Conservation (phyloP, 768 basidiomycete species). For the Tylopilus sp. region DNA sequence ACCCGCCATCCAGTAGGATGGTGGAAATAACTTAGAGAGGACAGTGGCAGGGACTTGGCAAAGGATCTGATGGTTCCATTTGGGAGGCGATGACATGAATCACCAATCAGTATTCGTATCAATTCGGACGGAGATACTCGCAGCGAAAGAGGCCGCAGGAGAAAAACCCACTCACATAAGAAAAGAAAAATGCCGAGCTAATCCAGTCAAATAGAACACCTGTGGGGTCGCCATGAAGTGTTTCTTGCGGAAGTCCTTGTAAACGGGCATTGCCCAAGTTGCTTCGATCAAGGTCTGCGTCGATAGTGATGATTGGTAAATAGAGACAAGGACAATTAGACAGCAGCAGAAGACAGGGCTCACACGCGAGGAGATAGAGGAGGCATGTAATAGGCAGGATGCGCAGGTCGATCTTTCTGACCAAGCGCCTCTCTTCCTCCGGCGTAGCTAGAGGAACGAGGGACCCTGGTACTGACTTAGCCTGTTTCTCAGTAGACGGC, state of each 20-base stretch:
- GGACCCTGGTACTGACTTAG: not conserved
- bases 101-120: not conserved
- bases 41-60: conserved; percentile 66
- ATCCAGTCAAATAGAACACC: conserved; percentile 71
- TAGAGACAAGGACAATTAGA: not conserved
- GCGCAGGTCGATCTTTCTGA: conserved; percentile 35
- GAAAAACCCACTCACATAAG: conserved; percentile 56
- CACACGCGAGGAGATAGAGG: conserved; percentile 74
- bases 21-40: conserved; percentile 63
- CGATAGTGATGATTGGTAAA: conserved; percentile 1
- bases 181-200: conserved; percentile 73
- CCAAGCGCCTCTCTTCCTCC: conserved; percentile 34
- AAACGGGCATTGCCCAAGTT: conserved; percentile 79
- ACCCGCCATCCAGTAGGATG: conserved; percentile 62
- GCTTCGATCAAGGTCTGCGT: conserved; percentile 59
- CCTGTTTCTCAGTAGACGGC: not conserved
- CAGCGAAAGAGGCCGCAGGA: not conserved
- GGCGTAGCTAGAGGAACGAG: conserved; percentile 19
- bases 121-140: not conserved
- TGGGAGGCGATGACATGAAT: not conserved
- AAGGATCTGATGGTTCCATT: conserved; percentile 46
- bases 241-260: conserved; percentile 66
- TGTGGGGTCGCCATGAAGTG: conserved; percentile 61
- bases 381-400: conserved; percentile 58
- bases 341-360: conserved; percentile 18